phyloP scores from a whole-genome alignment of 805 yeast species.

The Myxozyma sirexii region DNA sequence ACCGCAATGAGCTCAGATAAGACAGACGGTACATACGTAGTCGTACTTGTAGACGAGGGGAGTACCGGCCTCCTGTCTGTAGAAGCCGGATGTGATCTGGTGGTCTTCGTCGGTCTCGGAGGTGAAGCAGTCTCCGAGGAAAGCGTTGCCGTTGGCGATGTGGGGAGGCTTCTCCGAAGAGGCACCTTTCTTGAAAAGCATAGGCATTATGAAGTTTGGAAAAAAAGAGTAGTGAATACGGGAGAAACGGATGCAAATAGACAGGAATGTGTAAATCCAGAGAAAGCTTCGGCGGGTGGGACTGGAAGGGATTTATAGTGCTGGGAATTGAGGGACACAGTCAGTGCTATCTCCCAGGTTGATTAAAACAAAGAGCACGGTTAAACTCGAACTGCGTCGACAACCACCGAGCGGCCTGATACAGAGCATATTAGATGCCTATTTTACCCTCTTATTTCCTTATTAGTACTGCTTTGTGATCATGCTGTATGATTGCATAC shows the following conservation, averaged over 20 bases:
- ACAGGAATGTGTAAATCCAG: too few species aligned
- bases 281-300: too few species aligned
- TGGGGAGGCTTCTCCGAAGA: conserved; percentile 52
- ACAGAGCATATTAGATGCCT: too few species aligned
- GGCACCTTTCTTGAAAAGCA: conserved; percentile 31
- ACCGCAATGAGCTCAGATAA: too few species aligned
- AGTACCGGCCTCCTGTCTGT: conserved; percentile 68
- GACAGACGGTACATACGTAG: conserved; percentile 35
- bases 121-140: conserved; percentile 66
- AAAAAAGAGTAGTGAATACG: not conserved
- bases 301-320: not conserved
- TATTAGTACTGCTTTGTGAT: too few species aligned
- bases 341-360: not conserved
- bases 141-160: conserved; percentile 66
- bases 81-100: conserved; percentile 68
- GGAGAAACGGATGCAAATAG: not conserved
- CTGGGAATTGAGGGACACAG: not conserved
- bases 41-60: conserved; percentile 66
- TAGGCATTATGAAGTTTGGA: conserved; percentile 33
- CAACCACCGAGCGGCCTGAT: too few species aligned
- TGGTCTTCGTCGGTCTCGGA: conserved; percentile 63
- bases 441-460: too few species aligned
- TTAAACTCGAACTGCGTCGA: too few species aligned
- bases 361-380: too few species aligned
- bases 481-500: too few species aligned